Percentiles rank a stretch among this genome's conserved stretches.
Conservation (phyloP, 768 basidiomycete species). For the Baorangia bicolor region DNA sequence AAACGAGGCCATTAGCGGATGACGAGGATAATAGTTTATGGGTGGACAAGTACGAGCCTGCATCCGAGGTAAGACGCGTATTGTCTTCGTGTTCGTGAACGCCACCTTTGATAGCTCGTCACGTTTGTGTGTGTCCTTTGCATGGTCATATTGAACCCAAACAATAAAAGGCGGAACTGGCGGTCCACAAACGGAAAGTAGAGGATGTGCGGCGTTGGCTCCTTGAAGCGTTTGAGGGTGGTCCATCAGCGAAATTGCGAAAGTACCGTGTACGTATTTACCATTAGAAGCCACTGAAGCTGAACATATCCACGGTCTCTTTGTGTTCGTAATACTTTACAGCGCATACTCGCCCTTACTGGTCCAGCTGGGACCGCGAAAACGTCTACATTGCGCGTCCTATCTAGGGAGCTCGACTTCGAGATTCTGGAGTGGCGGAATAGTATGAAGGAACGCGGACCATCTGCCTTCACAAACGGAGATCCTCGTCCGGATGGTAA, state of each 20-base stretch:
- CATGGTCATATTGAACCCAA: neutral
- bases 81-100: neutral
- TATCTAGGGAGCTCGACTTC: slow-evolving; percentile 71
- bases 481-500: slow-evolving; percentile 10
- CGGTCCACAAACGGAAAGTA: slow-evolving; percentile 78
- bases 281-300: neutral
- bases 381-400: slow-evolving; percentile 77
- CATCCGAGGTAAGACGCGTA: slow-evolving; percentile 46
- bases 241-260: slow-evolving; percentile 57
- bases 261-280: slow-evolving; percentile 68
- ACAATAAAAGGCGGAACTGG: slow-evolving; percentile 58
- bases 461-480: slow-evolving; percentile 21
- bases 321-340: neutral
- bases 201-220: slow-evolving; percentile 78
- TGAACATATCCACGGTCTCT: neutral
- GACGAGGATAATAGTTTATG: slow-evolving; percentile 45
- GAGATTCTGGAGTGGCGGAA: slow-evolving; percentile 89
- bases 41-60: slow-evolving; percentile 66
- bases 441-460: slow-evolving; percentile 50
- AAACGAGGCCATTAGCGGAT: neutral
- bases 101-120: neutral
- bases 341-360: slow-evolving; percentile 84
- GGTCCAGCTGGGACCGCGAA: slow-evolving; percentile 92
- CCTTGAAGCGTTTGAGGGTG: slow-evolving; percentile 66
- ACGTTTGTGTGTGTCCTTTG: neutral